Conservation (phyloP, 306 rosid species). For the Amphicarpaea edgeworthii region DNA sequence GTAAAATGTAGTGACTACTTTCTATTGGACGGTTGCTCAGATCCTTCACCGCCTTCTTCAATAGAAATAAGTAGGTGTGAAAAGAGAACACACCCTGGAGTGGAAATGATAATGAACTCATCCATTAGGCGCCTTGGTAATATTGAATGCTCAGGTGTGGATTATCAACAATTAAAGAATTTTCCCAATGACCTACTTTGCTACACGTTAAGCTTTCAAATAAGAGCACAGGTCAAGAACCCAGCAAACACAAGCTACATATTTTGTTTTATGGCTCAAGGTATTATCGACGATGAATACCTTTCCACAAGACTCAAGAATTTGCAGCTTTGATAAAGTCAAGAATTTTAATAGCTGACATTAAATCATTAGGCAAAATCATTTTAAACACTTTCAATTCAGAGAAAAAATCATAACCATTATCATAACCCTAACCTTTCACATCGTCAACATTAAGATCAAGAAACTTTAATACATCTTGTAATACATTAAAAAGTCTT, state of each 20-base stretch:
- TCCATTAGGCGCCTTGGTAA: neutral
- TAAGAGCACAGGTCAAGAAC: neutral
- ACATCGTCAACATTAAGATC: too few relatives aligned
- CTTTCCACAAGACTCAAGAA: too few relatives aligned
- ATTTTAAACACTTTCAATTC: too few relatives aligned
- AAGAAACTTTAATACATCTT: too few relatives aligned
- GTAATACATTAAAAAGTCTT: too few relatives aligned
- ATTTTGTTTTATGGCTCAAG: neutral
- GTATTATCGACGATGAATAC: neutral
- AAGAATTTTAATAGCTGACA: too few relatives aligned
- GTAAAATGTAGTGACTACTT: neutral
- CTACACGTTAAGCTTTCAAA: neutral
- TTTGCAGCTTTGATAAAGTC: too few relatives aligned
- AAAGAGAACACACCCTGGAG: neutral
- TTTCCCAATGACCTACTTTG: neutral
- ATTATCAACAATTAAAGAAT: neutral
- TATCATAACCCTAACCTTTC: too few relatives aligned
- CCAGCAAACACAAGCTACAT: neutral
- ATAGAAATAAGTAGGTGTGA: accelerated
- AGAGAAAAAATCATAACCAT: too few relatives aligned
- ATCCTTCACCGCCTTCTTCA: neutral
- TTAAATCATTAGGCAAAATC: too few relatives aligned
- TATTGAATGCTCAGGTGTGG: neutral
- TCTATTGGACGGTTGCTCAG: neutral
- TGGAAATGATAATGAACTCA: neutral